Percentiles rank a stretch among this genome's conserved stretches.
phyloP scores from a whole-genome alignment of 75 land plant species.

The Picea glauca region DNA sequence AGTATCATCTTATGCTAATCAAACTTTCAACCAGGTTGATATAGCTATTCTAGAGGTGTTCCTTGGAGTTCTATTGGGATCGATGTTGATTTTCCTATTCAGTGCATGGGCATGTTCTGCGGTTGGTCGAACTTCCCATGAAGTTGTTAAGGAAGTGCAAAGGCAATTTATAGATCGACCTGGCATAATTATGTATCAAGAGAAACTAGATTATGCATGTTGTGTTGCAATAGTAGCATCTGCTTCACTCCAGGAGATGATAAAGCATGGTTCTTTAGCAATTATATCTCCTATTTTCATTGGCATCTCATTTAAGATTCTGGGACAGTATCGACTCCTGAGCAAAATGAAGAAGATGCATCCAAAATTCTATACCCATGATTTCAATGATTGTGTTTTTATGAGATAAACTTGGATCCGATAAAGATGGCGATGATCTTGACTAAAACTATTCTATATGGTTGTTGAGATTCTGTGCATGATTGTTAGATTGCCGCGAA shows the following conservation, averaged over 20 bases:
- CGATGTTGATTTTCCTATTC: no score
- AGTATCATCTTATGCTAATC: no score
- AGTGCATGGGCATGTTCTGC: no score
- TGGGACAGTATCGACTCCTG: no score
- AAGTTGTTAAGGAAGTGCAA: conserved; percentile 96
- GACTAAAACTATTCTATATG: no score
- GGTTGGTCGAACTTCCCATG: conserved; percentile 96
- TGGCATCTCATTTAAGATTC: conserved; percentile 35
- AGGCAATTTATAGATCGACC: conserved; percentile 31
- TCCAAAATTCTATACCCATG: not conserved
- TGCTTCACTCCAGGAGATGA: conserved; percentile 94
- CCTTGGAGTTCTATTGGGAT: no score
- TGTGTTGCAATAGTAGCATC: conserved; percentile 99
- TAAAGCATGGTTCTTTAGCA: conserved; percentile 98
- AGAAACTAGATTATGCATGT: conserved; percentile 97
- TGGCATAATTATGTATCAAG: conserved; percentile 93
- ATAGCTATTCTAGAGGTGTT: no score
- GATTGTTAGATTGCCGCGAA: no score
- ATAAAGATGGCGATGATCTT: not conserved
- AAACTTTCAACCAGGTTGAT: not conserved
- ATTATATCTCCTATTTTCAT: conserved; percentile 78
- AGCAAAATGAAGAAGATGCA: not conserved
- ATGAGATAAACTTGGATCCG: not conserved
- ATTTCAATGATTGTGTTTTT: not conserved
- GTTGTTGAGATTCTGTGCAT: no score